phyloP scores from a whole-genome alignment of 2,329 filamentous ascomycete genomes.

The Aspergillus versicolor region DNA sequence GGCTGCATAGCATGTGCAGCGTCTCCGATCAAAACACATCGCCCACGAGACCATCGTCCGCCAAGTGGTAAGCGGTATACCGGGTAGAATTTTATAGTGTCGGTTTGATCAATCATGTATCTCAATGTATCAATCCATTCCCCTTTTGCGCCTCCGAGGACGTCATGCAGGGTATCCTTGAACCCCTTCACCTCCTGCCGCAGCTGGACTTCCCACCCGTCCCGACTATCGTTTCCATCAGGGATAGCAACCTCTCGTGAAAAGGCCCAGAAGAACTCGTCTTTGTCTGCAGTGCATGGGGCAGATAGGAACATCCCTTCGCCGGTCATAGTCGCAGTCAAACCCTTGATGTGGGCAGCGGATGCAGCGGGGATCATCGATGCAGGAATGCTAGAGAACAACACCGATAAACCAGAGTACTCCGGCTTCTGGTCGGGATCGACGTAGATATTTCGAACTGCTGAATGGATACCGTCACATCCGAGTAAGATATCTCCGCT shows the following conservation, averaged over 20 bases:
- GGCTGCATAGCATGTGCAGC: conserved; percentile 36
- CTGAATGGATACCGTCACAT: conserved; percentile 42
- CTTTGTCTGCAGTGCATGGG: conserved; percentile 21
- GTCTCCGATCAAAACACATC: conserved; percentile 38
- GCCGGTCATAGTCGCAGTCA: conserved; percentile 20
- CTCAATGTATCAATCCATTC: conserved; percentile 39
- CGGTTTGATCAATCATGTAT: conserved; percentile 13
- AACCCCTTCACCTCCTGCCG: conserved; percentile 25
- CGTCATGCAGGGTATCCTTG: conserved; percentile 30
- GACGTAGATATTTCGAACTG: conserved; percentile 33
- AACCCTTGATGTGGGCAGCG: neutral
- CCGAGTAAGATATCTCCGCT: conserved; percentile 28
- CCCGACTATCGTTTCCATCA: conserved; percentile 16
- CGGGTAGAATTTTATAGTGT: conserved; percentile 33
- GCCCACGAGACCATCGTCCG: conserved; percentile 29
- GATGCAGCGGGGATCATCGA: neutral
- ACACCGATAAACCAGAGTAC: conserved; percentile 33
- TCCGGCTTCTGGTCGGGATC: conserved; percentile 26
- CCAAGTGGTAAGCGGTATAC: conserved; percentile 34
- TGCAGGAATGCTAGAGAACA: conserved; percentile 17
- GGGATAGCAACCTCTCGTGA: conserved; percentile 23
- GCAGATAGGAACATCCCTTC: conserved; percentile 26
- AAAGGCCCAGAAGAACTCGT: conserved; percentile 32
- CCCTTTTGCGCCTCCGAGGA: conserved; percentile 62
- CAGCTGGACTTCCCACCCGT: conserved; percentile 31